These are phyloP conservation scores for Berkeleyomyces basicola DNA, from an alignment of 2,329 filamentous ascomycete species.

Conservation along the genomic window DNA sequence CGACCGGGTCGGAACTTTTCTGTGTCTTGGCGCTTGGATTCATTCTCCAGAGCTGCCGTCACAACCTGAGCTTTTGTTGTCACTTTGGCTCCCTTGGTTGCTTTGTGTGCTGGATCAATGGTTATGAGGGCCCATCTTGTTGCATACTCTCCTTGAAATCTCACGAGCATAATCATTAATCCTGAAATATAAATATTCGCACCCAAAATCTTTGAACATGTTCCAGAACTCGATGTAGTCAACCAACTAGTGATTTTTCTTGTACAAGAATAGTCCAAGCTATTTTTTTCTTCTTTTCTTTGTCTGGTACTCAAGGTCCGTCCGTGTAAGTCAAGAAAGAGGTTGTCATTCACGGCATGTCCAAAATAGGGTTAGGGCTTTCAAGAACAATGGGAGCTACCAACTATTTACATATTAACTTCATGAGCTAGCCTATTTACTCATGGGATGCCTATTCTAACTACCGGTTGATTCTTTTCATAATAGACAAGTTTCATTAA, in stretches of 20 bases:
- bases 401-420: not conserved
- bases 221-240: not conserved
- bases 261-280: not conserved
- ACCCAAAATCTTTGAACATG: not conserved
- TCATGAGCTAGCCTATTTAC: not conserved
- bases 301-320: not conserved
- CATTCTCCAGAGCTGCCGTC: not conserved
- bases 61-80: not conserved
- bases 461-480: not conserved
- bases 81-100: not conserved
- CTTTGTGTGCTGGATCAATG: not conserved
- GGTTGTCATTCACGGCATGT: not conserved
- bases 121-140: not conserved
- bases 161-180: constrained; percentile 2
- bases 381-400: not conserved
- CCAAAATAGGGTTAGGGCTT: not conserved
- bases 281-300: not conserved
- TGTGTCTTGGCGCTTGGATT: not conserved
- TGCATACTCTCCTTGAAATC: not conserved
- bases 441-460: not conserved
- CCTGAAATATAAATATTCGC: not conserved
- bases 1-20: not conserved
- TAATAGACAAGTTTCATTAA: not conserved
- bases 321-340: not conserved
- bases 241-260: not conserved